Conservation (phyloP, 2,329 filamentous ascomycete species). For the Moelleriella libera region DNA sequence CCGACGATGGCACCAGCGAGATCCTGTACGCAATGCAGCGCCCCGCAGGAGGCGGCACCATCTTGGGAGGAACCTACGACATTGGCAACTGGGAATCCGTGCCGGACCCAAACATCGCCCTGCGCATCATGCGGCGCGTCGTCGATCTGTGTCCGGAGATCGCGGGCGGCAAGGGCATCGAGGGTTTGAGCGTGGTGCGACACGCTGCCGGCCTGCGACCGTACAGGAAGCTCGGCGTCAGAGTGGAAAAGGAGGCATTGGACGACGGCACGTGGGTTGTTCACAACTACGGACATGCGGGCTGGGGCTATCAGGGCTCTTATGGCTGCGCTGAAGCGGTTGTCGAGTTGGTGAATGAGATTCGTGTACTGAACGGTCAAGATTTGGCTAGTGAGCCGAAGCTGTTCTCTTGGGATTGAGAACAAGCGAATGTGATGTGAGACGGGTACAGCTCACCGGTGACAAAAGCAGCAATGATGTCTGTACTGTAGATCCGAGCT, state of each 20-base stretch:
- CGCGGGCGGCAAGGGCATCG: slow-evolving; percentile 50
- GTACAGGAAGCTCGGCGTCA: slow-evolving; percentile 55
- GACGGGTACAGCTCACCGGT: too few relatives aligned
- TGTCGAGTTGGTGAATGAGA: slow-evolving; percentile 51
- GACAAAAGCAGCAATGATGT: too few relatives aligned
- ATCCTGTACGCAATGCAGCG: slow-evolving; percentile 71
- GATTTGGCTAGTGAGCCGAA: slow-evolving; percentile 13
- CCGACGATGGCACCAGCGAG: slow-evolving; percentile 60
- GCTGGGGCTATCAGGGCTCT: slow-evolving; percentile 59
- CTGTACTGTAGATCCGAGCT: too few relatives aligned
- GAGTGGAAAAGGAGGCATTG: slow-evolving; percentile 47
- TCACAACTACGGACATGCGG: slow-evolving; percentile 69
- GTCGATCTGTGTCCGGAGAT: slow-evolving; percentile 51
- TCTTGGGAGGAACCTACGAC: slow-evolving; percentile 78
- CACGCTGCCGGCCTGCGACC: slow-evolving; percentile 76
- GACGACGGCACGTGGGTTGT: slow-evolving; percentile 51
- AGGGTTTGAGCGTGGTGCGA: slow-evolving; percentile 60
- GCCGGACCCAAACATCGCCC: slow-evolving; percentile 65
- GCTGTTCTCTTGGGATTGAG: slow-evolving; percentile 13
- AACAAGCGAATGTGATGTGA: too few relatives aligned
- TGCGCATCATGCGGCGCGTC: slow-evolving; percentile 71
- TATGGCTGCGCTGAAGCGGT: slow-evolving; percentile 60
- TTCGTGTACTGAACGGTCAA: slow-evolving; percentile 22
- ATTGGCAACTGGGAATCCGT: slow-evolving; percentile 66
- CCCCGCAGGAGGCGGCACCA: slow-evolving; percentile 64